Evolutionary conservation across 257 asterid genomes (phyloP), one percentile per base, ranked within the genome.

Genomic region (Przewalskia tangutica): DNA sequence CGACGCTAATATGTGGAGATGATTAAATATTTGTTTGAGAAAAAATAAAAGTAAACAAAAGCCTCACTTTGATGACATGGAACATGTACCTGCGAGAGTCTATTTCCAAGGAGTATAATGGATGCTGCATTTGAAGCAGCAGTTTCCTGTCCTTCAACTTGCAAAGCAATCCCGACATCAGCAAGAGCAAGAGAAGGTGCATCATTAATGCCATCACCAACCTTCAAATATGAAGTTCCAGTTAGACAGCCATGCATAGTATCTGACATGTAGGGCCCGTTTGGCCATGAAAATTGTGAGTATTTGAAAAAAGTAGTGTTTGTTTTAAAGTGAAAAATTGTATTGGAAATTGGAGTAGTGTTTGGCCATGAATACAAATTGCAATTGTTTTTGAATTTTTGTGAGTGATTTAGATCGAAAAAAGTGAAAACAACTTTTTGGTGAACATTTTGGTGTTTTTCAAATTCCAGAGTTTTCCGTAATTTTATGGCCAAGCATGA

Each of bases 71-170:
- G 32, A 20, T 20, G 58, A 71, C 78, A 46, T 20, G 79, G 79
- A 71, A 71, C 79, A 71, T 71, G 79, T 81, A 93, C 99, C 97
- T 95, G 98, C 58, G 97, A 95, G 16, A 95, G 96, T 84, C 87
- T 89, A 84, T 92, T 94, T 77, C 99, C 99, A 78, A 95, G 86
- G 83, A 94, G 99, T 86, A 95, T 89, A 67, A 95, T 91, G 56
- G 99, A 94, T 71, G 99, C 93, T 85, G 99, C 99, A 90, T 95
- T 92, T 53, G 97, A 95, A 56, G 99, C 99, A 75, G 99, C 98
- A 86, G 92, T 95, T 89, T 95, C 99, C 86, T 95, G 97, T 79
- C 92, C 98, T 85, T 94, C 97, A 77, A 87, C 89, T 94, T 89
- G 99, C 90, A 95, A 82, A 82, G 98, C 98, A 82, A 94, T 94